Evolutionary conservation across 2,329 filamentous ascomycete genomes (phyloP), one percentile per base, ranked within the genome.

Genomic region (Fusarium sp.): DNA sequence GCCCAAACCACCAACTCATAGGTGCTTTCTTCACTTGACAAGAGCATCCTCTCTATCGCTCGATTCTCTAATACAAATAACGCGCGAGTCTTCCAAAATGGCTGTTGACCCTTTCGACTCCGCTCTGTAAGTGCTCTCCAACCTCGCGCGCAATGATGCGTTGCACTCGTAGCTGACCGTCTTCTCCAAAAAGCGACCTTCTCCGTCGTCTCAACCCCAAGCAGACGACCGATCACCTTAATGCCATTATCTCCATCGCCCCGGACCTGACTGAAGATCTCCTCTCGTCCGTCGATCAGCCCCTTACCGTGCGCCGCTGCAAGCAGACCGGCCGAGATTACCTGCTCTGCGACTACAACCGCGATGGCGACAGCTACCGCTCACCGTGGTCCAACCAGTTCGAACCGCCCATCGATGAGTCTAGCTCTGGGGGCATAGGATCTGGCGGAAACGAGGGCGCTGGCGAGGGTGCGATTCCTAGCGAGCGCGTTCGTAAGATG

Each of bases 311-410:
- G 67, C 90, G 91, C 74, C 91, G 92, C 71, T 98, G 96, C 85
- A 89, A 89, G 73, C 92, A 94, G 81, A 92, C 93, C 32, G 93
- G 94, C 74, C 92, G 95, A 72, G 96, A 98, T 82, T 99, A 97
- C 84, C 89, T 99, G 51, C 92, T 97, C 76, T 99, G 96, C 86
- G 96, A 99, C 87, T 99, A 99, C 87, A 99, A 99, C 86, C 94
- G 96, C 70, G 96, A 99, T 81, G 96, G 96, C 67, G 95, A 97
- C 83, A 96, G 92, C 82, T 97, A 97, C 87, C 92, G 96, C 67
- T 97, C 93, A 70, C 96, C 96, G n/a, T 99, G 96, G 96, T 96
- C 91, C 82, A 98, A 98, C 82, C 92, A 97, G 81, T 99, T 99
- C 80, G 94, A 98, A 78, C 96, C 95, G 19, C 92, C 94, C 15